Conservation (phyloP, 441 rosid genomes). For the Populus tomentosa region DNA sequence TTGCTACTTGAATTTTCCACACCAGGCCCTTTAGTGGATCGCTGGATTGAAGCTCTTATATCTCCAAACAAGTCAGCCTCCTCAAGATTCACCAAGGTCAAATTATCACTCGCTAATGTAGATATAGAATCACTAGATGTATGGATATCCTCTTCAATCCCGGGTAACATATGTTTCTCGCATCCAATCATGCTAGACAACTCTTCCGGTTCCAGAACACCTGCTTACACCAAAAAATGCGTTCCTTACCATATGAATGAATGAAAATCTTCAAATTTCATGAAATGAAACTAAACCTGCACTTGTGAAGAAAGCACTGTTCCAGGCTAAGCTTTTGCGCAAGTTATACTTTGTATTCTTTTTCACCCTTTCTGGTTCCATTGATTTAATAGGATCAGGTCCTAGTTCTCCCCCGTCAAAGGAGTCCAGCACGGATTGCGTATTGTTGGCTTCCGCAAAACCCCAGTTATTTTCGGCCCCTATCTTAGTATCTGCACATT, state of each 20-base stretch:
- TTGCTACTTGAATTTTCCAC: constrained; percentile 27
- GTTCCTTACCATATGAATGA: background rate
- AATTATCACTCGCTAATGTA: constrained; percentile 62
- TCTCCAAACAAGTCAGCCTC: constrained; percentile 64
- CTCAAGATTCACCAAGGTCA: constrained; percentile 45
- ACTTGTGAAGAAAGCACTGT: constrained; percentile 90
- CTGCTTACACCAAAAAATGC: constrained; percentile 29
- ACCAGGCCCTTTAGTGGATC: constrained; percentile 39
- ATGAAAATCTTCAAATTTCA: background rate
- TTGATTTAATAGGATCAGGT: constrained; percentile 38
- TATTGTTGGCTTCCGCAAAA: constrained; percentile 21
- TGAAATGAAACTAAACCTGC: constrained; percentile 38
- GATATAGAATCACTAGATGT: constrained; percentile 77
- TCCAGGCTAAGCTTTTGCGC: constrained; percentile 96
- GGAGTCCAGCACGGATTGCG: constrained; percentile 17
- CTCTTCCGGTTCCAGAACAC: constrained; percentile 89
- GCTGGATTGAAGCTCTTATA: constrained; percentile 76
- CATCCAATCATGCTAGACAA: constrained; percentile 63
- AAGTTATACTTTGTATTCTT: constrained; percentile 52
- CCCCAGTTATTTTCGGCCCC: constrained; percentile 32
- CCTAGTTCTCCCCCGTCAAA: constrained; percentile 26
- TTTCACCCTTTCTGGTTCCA: constrained; percentile 31
- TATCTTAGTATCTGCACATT: constrained; percentile 34
- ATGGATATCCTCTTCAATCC: constrained; percentile 67
- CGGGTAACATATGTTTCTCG: constrained; percentile 40